A percentile compares a stretch with the other conserved stretches of the same genome.
These are phyloP conservation scores for Ceratocystis lukuohia DNA, from an alignment of 2,329 filamentous ascomycete genomes.

Conservation along the genomic window DNA sequence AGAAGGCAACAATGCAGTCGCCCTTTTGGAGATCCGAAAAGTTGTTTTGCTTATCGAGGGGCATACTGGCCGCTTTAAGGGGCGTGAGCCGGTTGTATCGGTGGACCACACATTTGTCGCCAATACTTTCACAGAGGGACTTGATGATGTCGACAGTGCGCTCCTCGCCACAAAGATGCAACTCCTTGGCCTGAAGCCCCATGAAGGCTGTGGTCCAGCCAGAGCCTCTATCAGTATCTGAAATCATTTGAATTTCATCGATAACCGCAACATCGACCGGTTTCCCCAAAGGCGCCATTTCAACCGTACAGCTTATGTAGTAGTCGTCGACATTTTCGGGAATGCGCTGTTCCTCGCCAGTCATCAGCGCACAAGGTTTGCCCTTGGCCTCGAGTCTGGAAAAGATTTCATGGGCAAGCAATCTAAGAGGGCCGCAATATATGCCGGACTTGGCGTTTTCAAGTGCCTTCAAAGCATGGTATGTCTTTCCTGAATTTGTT, in stretches of 20 bases:
- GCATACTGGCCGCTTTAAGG: slow-evolving; percentile 49
- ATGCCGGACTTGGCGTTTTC: slow-evolving; percentile 64
- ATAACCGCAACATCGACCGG: slow-evolving; percentile 81
- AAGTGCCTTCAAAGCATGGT: slow-evolving; percentile 75
- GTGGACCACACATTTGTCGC: slow-evolving; percentile 72
- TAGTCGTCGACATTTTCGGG: slow-evolving; percentile 44
- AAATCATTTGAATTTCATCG: slow-evolving; percentile 98
- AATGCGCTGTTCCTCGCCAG: slow-evolving; percentile 75
- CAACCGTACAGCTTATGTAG: slow-evolving; percentile 81
- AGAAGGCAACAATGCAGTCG: slow-evolving; percentile 82
- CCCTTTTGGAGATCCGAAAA: slow-evolving; percentile 65
- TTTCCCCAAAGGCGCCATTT: slow-evolving; percentile 54
- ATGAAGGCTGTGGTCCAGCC: slow-evolving; percentile 89
- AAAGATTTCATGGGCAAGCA: slow-evolving; percentile 92
- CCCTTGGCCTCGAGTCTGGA: slow-evolving; percentile 70
- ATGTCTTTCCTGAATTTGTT: slow-evolving; percentile 97
- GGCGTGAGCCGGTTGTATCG: slow-evolving; percentile 73
- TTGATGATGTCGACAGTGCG: slow-evolving; percentile 67
- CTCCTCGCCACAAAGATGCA: slow-evolving; percentile 88
- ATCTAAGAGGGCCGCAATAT: slow-evolving; percentile 77
- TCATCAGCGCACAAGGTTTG: slow-evolving; percentile 64
- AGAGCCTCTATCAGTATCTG: slow-evolving; percentile 65
- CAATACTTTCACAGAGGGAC: slow-evolving; percentile 61
- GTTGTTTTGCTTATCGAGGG: slow-evolving; percentile 42
- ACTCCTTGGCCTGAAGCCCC: slow-evolving; percentile 71